Evolutionary conservation across 768 basidiomycete species (phyloP).

Genomic region (Rhodotorula diobovata): DNA sequence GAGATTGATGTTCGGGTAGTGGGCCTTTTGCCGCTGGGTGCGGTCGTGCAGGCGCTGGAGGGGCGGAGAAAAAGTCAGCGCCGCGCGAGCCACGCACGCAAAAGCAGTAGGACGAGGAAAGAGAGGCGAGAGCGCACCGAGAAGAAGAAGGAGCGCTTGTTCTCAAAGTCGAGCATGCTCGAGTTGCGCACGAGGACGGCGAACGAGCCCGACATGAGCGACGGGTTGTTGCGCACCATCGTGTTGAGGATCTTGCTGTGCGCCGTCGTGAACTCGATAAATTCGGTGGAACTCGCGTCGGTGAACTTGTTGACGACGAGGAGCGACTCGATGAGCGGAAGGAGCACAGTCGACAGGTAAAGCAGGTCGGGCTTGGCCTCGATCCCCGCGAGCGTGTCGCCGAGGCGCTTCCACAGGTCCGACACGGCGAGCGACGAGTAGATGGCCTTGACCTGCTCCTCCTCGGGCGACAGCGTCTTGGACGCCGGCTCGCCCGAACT

Average conservation of each 20-base stretch:
- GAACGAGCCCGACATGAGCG: constrained; percentile 96
- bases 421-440: constrained; percentile 90
- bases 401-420: constrained; percentile 77
- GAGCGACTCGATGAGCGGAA: constrained; percentile 89
- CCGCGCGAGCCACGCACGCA: neutral
- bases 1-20: constrained; percentile 66
- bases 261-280: constrained; percentile 37
- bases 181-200: constrained; percentile 92
- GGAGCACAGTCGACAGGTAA: constrained; percentile 82
- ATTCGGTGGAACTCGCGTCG: constrained; percentile 36
- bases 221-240: constrained; percentile 97
- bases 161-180: constrained; percentile 95
- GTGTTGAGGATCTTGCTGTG: constrained; percentile 66
- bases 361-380: constrained; percentile 74
- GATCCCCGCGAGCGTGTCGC: constrained; percentile 79
- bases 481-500: constrained; percentile 1
- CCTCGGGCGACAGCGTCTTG: constrained; percentile 23
- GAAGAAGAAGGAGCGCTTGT: constrained; percentile 70
- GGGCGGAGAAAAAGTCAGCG: neutral
- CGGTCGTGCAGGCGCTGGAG: constrained; percentile 79
- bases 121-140: neutral
- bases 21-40: constrained; percentile 55
- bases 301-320: constrained; percentile 39
- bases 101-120: neutral
- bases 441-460: constrained; percentile 62